Base-by-base conservation (phyloP, 1,284 basidiomycete genomes). In the Boletus mariae region DNA sequence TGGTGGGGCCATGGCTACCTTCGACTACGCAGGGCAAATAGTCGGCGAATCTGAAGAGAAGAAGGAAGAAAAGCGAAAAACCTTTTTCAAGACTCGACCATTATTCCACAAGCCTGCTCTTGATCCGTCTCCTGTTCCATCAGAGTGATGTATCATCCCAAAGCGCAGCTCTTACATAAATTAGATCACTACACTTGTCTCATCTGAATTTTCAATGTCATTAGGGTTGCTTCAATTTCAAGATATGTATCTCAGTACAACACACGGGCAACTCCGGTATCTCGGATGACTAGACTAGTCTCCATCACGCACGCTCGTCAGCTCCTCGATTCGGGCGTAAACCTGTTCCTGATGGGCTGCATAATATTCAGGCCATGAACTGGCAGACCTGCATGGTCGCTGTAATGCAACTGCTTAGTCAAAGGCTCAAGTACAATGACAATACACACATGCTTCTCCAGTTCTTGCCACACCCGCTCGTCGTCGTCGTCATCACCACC, bases 1-100 rank as follows among this genome's bases (percentile, higher is more conserved):
- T 53, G 94, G 89, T 52, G 84, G 86, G 7, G 78, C 87, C 12
- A 82, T 95, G 66, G 94, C 92, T 42, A 83, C 85, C 40, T 93
- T 91, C 68, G 87, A 94, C 63, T 92, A 89, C 60, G 83, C 89
- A 48, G 92, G 93, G 54, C 77, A 79, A 58, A 70, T 90, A 52
- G 69, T 73, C 17, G 82, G 82, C 37, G 66, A 52, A 63, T 70
- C 53, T 60, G 71, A 54, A 46, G 73, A 75, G 55, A 65, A 70
- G 37, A 70, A 71, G 57, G 85, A 87, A 61, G 87, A 87, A 69
- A 82, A 74, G 58, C 78, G 84, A 61, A 81, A 74, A 71, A 78
- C 72, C 29, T 91, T 91, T 72, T 91, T 91, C 77, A 91, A 91
- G 69, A 77, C 62, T 51, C 66, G 55, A 23, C 63, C 63, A 31